phyloP scores from a whole-genome alignment of 2,329 filamentous ascomycete species.

The Arthrobotrys megalospora region DNA sequence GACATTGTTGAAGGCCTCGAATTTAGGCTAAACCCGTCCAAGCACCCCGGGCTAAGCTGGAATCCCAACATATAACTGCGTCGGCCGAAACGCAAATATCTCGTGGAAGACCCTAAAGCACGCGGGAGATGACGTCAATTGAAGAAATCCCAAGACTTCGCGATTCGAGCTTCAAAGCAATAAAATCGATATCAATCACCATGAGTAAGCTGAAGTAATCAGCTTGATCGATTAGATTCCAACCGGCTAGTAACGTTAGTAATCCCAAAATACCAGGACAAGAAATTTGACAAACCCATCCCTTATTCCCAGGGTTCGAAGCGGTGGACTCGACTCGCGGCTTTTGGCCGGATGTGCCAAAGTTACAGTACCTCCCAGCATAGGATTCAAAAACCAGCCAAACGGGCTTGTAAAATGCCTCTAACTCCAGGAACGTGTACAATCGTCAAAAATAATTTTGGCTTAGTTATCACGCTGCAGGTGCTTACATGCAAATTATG shows the following conservation, averaged over 20 bases:
- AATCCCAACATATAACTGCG: not conserved
- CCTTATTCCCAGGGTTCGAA: not conserved
- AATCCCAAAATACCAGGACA: conserved; percentile 27
- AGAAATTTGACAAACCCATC: no score
- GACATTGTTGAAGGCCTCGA: not conserved
- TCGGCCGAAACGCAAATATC: conserved; percentile 19
- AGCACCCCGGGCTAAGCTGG: not conserved
- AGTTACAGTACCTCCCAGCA: not conserved
- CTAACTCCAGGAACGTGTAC: conserved; percentile 17
- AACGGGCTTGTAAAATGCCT: conserved; percentile 33
- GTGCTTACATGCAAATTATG: conserved; percentile 40
- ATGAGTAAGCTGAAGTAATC: conserved; percentile 58
- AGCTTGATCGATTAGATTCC: not conserved
- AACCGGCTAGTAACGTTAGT: conserved; percentile 29
- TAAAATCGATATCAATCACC: not conserved
- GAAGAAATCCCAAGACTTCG: not conserved
- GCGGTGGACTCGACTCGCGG: conserved; percentile 13
- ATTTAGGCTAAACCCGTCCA: conserved; percentile 32
- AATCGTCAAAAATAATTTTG: conserved; percentile 6
- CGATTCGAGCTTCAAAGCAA: not conserved
- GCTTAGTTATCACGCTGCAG: conserved; percentile 59
- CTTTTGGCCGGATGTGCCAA: conserved; percentile 36
- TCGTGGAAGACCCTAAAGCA: not conserved
- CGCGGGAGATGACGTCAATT: conserved; percentile 38
- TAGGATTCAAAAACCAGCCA: conserved; percentile 38